Evolutionary conservation across 371 early-diverging fungal species (phyloP).

Genomic region (Capniomyces stellatus): DNA sequence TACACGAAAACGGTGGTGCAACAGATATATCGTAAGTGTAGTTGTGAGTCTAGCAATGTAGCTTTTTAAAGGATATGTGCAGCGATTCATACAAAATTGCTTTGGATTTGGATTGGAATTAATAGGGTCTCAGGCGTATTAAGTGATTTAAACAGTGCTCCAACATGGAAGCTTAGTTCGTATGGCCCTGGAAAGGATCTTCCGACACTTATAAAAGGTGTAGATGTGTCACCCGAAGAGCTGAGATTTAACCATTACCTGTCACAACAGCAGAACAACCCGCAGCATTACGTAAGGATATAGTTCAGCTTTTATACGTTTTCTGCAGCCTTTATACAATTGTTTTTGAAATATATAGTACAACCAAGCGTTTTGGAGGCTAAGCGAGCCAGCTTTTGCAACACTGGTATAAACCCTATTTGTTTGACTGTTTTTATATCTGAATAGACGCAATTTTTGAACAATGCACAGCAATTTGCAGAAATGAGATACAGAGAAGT

Average conservation of each 20-base stretch:
- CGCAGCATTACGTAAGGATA: not conserved
- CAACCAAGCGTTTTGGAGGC: not conserved
- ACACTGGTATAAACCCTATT: not conserved
- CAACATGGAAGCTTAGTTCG: slow-evolving; percentile 12
- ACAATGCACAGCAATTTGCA: no score
- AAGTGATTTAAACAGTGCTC: slow-evolving; percentile 4
- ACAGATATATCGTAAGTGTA: not conserved
- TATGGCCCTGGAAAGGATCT: slow-evolving; percentile 7
- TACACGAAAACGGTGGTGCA: no score
- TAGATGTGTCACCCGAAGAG: slow-evolving; percentile 19
- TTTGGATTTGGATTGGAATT: no score
- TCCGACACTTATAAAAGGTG: slow-evolving; percentile 12
- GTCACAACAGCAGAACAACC: not conserved
- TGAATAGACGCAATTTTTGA: no score
- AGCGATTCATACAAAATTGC: no score
- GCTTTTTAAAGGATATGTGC: not conserved
- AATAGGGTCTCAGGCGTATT: no score
- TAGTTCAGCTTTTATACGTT: not conserved
- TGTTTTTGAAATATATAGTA: not conserved
- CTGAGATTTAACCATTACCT: slow-evolving; percentile 3
- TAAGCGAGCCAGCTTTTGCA: not conserved
- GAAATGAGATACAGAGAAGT: no score
- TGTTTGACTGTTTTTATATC: no score
- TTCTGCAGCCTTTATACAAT: not conserved
- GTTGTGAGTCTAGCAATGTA: not conserved